phyloP scores from a whole-genome alignment of 2,329 filamentous ascomycete genomes.

The Didymella pinodella region DNA sequence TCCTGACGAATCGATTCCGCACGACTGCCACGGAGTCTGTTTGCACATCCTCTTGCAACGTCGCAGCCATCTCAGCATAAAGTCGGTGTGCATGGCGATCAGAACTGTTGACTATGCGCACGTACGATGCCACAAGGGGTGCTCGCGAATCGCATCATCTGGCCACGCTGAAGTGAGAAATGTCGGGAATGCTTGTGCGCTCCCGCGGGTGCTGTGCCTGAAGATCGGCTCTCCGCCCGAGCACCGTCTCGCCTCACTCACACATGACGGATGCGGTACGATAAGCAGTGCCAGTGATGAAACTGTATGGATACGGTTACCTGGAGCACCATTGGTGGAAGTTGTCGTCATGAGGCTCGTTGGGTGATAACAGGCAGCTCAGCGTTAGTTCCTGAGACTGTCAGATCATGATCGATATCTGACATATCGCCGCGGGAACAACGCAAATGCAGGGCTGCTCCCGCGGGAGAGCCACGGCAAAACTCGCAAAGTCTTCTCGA shows the following conservation, averaged over 20 bases:
- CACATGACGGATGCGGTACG: slow-evolving; percentile 10
- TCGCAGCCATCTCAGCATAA: slow-evolving; percentile 5
- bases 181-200: slow-evolving; percentile 23
- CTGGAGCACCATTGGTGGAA: slow-evolving; percentile 4
- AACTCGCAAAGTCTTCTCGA: slow-evolving; percentile 24
- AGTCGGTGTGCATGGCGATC: slow-evolving; percentile 23
- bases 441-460: slow-evolving; percentile 1
- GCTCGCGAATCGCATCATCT: slow-evolving; percentile 18
- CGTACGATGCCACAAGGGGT: slow-evolving; percentile 20
- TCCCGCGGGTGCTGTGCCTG: slow-evolving; percentile 23
- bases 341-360: slow-evolving; percentile 12
- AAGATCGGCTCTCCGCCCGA: slow-evolving; percentile 24
- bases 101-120: slow-evolving; percentile 21
- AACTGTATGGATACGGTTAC: neutral
- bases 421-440: slow-evolving; percentile 7
- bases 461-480: slow-evolving; percentile 21
- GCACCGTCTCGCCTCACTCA: slow-evolving; percentile 17
- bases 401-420: slow-evolving; percentile 7
- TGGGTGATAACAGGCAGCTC: slow-evolving; percentile 11
- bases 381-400: neutral
- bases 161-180: slow-evolving; percentile 12
- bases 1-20: neutral
- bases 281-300: slow-evolving; percentile 2
- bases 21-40: neutral
- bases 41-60: slow-evolving; percentile 1